phyloP scores from a whole-genome alignment of 2,329 filamentous ascomycete species.

The Penicillium sp. region DNA sequence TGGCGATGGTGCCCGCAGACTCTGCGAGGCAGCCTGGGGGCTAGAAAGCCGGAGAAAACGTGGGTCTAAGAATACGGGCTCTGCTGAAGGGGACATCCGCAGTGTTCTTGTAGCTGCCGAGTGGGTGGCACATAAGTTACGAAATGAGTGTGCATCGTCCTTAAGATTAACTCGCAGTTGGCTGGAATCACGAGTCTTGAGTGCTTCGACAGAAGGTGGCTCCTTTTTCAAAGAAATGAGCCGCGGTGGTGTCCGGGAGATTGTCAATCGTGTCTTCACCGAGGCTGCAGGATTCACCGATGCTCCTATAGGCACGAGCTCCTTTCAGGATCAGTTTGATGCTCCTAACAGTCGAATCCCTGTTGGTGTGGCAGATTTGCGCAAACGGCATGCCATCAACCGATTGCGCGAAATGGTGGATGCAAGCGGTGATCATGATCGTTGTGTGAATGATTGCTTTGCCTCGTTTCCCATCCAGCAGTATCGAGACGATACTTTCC shows the following conservation, averaged over 20 bases:
- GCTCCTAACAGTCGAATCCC: constrained; percentile 25
- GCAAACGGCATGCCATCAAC: constrained; percentile 55
- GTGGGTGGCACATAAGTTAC: constrained; percentile 58
- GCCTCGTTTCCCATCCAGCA: constrained; percentile 76
- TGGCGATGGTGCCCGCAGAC: constrained; percentile 72
- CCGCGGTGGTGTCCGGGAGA: constrained; percentile 58
- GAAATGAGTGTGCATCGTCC: constrained; percentile 38
- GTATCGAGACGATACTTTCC: constrained; percentile 86
- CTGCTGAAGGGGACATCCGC: constrained; percentile 54
- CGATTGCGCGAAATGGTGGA: constrained; percentile 57
- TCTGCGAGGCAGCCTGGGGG: constrained; percentile 63
- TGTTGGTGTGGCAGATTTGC: constrained; percentile 55
- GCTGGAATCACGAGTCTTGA: constrained; percentile 55
- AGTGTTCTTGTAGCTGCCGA: constrained; percentile 60
- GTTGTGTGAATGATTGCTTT: constrained; percentile 67
- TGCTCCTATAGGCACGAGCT: constrained; percentile 35
- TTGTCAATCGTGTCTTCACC: constrained; percentile 60
- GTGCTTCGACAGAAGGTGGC: constrained; percentile 49
- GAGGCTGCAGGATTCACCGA: constrained; percentile 58
- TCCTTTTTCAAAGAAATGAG: constrained; percentile 54
- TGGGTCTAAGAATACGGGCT: constrained; percentile 40
- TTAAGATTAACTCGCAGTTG: constrained; percentile 51
- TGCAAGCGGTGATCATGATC: constrained; percentile 57
- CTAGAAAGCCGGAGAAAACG: constrained; percentile 53
- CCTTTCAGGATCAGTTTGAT: constrained; percentile 34